Evolutionary conservation across 805 yeast genomes (phyloP).

Genomic region (Scheffersomyces stipitis): DNA sequence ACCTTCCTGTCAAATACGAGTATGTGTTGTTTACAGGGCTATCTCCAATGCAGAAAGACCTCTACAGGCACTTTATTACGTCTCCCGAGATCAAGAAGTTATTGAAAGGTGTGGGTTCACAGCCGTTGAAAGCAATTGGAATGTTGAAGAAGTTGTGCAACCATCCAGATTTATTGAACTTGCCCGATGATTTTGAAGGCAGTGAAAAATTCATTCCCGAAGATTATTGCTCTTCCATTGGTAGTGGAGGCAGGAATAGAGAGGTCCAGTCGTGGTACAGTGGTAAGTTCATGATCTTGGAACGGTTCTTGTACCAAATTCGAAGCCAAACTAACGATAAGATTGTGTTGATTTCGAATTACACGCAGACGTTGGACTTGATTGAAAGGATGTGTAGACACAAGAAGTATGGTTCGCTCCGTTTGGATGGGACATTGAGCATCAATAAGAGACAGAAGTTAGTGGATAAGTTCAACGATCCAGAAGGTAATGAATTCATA

Average conservation of each 20-base stretch:
- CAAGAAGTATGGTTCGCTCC: conserved; percentile 69
- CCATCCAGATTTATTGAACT: conserved; percentile 82
- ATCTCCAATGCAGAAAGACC: conserved; percentile 68
- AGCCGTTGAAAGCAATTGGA: conserved; percentile 88
- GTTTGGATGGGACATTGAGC: conserved; percentile 91
- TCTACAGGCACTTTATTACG: conserved; percentile 73
- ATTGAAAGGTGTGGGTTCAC: conserved; percentile 68
- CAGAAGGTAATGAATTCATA: conserved; percentile 82
- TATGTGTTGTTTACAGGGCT: conserved; percentile 92
- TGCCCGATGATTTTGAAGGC: conserved; percentile 79
- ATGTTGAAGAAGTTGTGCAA: conserved; percentile 86
- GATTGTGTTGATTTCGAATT: conserved; percentile 91
- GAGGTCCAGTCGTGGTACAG: conserved; percentile 80
- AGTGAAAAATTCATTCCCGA: conserved; percentile 66
- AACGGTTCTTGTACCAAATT: conserved; percentile 78
- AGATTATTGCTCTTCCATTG: conserved; percentile 56
- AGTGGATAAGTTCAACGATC: conserved; percentile 89
- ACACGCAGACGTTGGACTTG: conserved; percentile 90
- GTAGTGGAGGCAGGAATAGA: conserved; percentile 53
- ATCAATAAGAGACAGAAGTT: conserved; percentile 90
- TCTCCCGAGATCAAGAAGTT: conserved; percentile 74
- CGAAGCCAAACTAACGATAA: conserved; percentile 85
- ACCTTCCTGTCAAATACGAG: conserved; percentile 93
- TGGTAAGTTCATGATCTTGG: conserved; percentile 83
- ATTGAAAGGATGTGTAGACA: conserved; percentile 82